Evolutionary conservation across 2,329 filamentous ascomycete genomes (phyloP).

Genomic region (Colletotrichum spinosum): DNA sequence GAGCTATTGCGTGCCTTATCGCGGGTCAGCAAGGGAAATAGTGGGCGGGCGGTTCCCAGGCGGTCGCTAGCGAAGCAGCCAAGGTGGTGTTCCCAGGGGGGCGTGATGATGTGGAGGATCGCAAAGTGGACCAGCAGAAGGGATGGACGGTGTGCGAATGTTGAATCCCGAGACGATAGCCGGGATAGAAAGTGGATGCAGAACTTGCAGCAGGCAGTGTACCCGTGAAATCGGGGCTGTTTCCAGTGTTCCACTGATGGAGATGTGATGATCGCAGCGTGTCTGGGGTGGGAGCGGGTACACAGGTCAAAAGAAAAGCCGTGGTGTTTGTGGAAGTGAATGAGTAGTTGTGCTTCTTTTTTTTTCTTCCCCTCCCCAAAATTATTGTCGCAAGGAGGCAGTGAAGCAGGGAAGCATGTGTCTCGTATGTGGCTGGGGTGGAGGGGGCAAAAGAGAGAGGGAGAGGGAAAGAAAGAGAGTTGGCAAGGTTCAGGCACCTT

Average conservation of each 20-base stretch:
- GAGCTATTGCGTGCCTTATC: slow-evolving; percentile 39
- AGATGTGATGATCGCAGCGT: slow-evolving; percentile 16
- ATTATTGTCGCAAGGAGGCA: slow-evolving; percentile 37
- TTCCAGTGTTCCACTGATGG: slow-evolving; percentile 31
- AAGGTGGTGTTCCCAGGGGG: slow-evolving; percentile 35
- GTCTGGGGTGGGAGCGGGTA: not conserved
- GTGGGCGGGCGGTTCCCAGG: slow-evolving; percentile 34
- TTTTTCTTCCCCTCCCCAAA: not conserved
- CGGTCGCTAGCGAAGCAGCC: slow-evolving; percentile 34
- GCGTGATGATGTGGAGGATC: slow-evolving; percentile 25
- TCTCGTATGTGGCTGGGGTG: slow-evolving; percentile 43
- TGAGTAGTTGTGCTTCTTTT: slow-evolving; percentile 1
- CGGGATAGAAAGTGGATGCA: slow-evolving; percentile 33
- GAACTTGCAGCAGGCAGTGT: slow-evolving; percentile 25
- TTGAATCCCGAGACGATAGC: slow-evolving; percentile 25
- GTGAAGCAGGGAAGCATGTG: slow-evolving; percentile 43
- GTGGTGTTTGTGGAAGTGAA: slow-evolving; percentile 8
- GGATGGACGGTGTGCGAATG: slow-evolving; percentile 30
- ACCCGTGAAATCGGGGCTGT: slow-evolving; percentile 24
- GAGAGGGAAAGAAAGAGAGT: no score
- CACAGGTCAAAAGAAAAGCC: not conserved
- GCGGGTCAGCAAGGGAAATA: slow-evolving; percentile 37
- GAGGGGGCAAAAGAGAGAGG: not conserved
- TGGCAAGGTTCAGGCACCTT: slow-evolving; percentile 10
- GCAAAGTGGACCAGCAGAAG: slow-evolving; percentile 30